Base-by-base conservation (phyloP, 2,329 filamentous ascomycete species). In the Didymella lethalis region DNA sequence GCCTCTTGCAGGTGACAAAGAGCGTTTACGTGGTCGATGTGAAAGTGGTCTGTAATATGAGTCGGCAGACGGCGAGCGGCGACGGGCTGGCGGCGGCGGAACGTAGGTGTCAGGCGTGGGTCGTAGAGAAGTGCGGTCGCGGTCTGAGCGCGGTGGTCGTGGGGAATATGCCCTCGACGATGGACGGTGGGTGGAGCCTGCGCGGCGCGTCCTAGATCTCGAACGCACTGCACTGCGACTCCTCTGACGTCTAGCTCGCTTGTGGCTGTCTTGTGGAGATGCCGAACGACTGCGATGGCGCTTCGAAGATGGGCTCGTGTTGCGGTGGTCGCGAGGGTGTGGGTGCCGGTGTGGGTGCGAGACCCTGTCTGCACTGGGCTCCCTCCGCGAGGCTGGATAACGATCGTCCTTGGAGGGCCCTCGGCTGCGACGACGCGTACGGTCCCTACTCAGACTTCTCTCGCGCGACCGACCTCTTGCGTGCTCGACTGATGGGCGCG, bases 1-100 rank as follows among this genome's bases (percentile, higher is more conserved):
- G 41, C 64, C 70, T 58, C 70, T 69, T 18, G 74, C 73, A 28
- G 71, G 69, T 26, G 75, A 71, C 46, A 54, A 23, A 14, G 75
- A 76, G 48, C 74, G 67, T 65, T 71, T 73, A 44, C 75, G 69
- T 47, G 61, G 61, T 55, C 72, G 68, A 48, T 67, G 66, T 36
- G 73, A 62, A 36, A 70, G 69, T 23, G 68, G 65, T 52, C 71
- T 65, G 63, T 78, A 77, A 51, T 73, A 67, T 29, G 76, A 77
- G 44, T 80, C 78, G 59, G 64, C 67, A 14, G 80, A 81, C 14
- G 69, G 76, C 34, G 79, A 81, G 55, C 77, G 78, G 46, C 75
- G 77, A 40, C 76, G 78, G 54, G 68, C 64, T 12, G 72, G 54
- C 7, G 65, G 57, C 0, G 63, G 48, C 32, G 72, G 72, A 28